A percentile compares a stretch with the other conserved stretches of the same genome.
These are phyloP conservation scores for Stellera chamaejasme DNA, from an alignment of 345 rosid genomes.

Conservation along the genomic window DNA sequence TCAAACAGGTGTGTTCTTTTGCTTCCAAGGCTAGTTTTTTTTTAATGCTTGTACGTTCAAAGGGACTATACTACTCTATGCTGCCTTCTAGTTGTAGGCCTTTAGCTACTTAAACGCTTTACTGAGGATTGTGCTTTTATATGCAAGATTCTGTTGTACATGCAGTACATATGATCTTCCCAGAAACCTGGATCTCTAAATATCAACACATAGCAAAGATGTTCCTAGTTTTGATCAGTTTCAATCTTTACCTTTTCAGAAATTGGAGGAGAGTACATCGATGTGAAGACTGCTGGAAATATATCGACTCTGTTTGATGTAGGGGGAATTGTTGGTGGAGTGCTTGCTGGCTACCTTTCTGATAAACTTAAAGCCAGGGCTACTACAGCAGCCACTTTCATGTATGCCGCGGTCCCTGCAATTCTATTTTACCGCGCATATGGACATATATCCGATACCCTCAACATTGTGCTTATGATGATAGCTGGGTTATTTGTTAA, in stretches of 20 bases:
- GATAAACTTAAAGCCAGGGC: slow-evolving; percentile 85
- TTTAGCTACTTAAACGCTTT: too few relatives aligned
- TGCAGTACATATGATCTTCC: too few relatives aligned
- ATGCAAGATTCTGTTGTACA: too few relatives aligned
- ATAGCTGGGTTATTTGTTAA: slow-evolving; percentile 75
- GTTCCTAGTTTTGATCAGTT: slow-evolving; percentile 4
- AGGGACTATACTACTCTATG: not conserved
- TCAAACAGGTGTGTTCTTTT: slow-evolving; percentile 53
- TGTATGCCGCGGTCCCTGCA: slow-evolving; percentile 81
- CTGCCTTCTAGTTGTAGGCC: too few relatives aligned
- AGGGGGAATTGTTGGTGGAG: slow-evolving; percentile 86
- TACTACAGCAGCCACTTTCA: slow-evolving; percentile 71
- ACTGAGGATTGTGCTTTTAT: too few relatives aligned
- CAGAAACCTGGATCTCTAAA: too few relatives aligned
- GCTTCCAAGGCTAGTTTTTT: not conserved
- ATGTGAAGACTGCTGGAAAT: slow-evolving; percentile 92
- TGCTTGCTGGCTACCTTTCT: slow-evolving; percentile 73
- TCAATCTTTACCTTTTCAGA: slow-evolving; percentile 33
- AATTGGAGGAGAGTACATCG: slow-evolving; percentile 79
- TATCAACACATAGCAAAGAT: not conserved
- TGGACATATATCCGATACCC: slow-evolving; percentile 50
- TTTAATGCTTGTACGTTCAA: not conserved
- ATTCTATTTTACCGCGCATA: slow-evolving; percentile 66
- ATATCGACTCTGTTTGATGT: slow-evolving; percentile 89
- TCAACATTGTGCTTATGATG: slow-evolving; percentile 80